Evolutionary conservation across 441 rosid genomes (phyloP), one percentile per base, ranked within the genome.

Genomic region (Syzygium syzygioides): DNA sequence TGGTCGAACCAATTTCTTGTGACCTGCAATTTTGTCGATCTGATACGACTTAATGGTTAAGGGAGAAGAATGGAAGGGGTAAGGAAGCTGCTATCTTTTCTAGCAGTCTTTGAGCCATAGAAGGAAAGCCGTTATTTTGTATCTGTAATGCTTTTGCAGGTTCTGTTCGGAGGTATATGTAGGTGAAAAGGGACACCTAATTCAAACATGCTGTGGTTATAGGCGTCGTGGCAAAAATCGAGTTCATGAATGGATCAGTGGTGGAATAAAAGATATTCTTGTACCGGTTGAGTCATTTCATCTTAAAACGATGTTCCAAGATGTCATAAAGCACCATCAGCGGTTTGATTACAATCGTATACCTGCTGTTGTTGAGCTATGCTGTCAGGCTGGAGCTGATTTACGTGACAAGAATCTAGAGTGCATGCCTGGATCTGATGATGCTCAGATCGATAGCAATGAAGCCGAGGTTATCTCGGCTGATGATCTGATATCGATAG

Each of bases 211-310:
- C 64, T 86, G 91, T 79, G 98, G 99, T 54, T 95, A 92, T 84
- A 91, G 88, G 91, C 93, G 95, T 19, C 92, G 92, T 80, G 94
- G 93, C 48, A 97, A 94, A 91, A 94, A 92, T 20, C 90, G 93
- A 83, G 93, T 95, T 89, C 99, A 98, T 23, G 98, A 96, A 93
- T 98, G 99, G 98, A 89, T 94, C 88, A 86, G 90, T 53, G 98
- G 96, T 87, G 93, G 95, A 57, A 88, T 96, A 90, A 92, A 93
- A 64, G 97, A 98, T 92, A 85, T 98, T 79, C 93, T 95, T 71
- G 95, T 95, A 9, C 97, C 96, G 0, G 95, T 96, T 0, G 97
- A 95, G 89, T 89, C 97, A 4, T 96, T 90, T 91, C 98, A 92
- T 91, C 89, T 95, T 55, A 85, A 87, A n/a, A 92, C 88, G 48